These are phyloP conservation scores for Halenospora varia DNA, from an alignment of 495 filamentous ascomycete species.

Conservation along the genomic window DNA sequence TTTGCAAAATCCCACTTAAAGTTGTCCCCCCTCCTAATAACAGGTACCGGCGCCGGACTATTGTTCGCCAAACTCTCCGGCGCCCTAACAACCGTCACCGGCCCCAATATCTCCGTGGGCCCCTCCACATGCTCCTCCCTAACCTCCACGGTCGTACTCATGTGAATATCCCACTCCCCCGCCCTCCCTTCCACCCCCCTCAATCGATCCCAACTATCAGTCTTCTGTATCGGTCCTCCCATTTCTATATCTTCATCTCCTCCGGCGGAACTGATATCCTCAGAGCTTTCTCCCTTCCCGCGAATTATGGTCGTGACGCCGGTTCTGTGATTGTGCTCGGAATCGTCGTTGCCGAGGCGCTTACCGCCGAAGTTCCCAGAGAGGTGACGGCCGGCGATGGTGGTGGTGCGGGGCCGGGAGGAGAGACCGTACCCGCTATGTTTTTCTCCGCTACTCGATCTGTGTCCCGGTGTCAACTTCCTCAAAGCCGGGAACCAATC, in stretches of 20 bases:
- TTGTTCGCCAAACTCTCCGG: not conserved
- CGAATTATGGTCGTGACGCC: slow-evolving; percentile 5
- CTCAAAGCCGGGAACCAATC: slow-evolving; percentile 15
- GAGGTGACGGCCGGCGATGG: not conserved
- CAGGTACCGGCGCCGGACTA: not conserved
- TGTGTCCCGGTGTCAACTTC: slow-evolving; percentile 4
- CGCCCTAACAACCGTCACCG: not conserved
- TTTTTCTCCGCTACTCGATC: not conserved
- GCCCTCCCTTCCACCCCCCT: not conserved
- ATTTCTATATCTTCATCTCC: slow-evolving; percentile 4
- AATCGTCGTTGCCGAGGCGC: not conserved
- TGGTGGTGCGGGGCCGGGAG: not conserved
- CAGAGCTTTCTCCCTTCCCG: slow-evolving; percentile 15
- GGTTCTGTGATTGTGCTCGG: not conserved
- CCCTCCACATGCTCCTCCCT: slow-evolving; percentile 10
- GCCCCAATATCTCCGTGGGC: not conserved
- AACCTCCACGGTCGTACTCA: slow-evolving; percentile 14
- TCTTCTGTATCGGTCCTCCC: not conserved
- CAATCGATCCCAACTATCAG: not conserved
- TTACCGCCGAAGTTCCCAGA: slow-evolving; percentile 6
- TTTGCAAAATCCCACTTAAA: not conserved
- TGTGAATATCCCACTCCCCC: slow-evolving; percentile 4
- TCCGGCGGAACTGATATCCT: slow-evolving; percentile 5
- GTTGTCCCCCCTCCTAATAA: not conserved
- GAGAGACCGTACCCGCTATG: not conserved